phyloP scores from a whole-genome alignment of 768 basidiomycete genomes.

The Tricholoma hemisulphureum region DNA sequence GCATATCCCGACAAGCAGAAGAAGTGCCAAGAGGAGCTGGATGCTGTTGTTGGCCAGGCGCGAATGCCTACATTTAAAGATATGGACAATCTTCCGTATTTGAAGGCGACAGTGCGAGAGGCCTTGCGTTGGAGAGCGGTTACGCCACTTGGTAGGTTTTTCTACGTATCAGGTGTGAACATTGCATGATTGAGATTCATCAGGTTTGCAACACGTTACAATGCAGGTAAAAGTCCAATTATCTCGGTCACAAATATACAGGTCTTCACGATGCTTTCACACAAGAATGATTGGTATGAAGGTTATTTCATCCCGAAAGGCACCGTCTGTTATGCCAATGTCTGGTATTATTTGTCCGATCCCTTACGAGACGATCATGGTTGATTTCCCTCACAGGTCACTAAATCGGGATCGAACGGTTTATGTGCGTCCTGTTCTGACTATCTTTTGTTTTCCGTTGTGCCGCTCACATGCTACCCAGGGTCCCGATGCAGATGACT shows the following conservation, averaged over 20 bases:
- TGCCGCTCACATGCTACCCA: background rate
- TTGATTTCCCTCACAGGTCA: background rate
- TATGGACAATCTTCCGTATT: conserved; percentile 25
- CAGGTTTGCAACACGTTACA: background rate
- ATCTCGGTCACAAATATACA: background rate
- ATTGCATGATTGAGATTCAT: background rate
- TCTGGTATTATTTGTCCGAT: background rate
- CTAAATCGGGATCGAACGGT: background rate
- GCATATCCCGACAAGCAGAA: conserved; percentile 29
- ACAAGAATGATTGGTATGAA: conserved; percentile 8
- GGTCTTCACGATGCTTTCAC: background rate
- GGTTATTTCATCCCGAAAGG: conserved; percentile 15
- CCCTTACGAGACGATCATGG: background rate
- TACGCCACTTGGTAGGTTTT: conserved; percentile 23
- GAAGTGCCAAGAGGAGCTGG: conserved; percentile 33
- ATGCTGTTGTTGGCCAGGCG: conserved; percentile 25
- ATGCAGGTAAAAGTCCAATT: background rate
- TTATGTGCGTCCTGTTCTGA: background rate
- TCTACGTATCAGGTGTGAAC: background rate
- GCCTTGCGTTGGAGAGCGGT: conserved; percentile 25
- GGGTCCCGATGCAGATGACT: background rate
- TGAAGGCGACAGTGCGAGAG: conserved; percentile 30
- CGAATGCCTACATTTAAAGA: conserved; percentile 32
- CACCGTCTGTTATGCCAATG: conserved; percentile 6
- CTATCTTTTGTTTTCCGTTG: background rate